Evolutionary conservation across 163 green algal species (phyloP).

Genomic region (Chlamydomonas reinhardtii): DNA sequence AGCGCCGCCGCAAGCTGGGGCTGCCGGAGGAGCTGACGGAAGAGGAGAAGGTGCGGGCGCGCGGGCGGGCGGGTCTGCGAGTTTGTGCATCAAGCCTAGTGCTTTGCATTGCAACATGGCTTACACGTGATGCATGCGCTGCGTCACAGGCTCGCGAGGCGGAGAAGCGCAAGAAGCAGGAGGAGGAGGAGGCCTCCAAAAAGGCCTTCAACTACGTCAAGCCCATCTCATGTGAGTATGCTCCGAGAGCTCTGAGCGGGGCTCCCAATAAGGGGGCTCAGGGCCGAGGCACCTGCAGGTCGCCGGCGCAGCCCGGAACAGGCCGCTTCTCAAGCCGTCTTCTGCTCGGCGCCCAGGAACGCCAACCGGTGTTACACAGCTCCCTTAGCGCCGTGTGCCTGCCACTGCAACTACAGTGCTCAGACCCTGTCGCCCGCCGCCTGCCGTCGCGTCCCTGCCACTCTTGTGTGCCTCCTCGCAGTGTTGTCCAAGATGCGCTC

Average conservation of each 20-base stretch:
- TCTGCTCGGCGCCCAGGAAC: no score
- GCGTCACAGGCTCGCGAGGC: slow-evolving; percentile 61
- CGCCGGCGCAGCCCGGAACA: no score
- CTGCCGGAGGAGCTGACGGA: slow-evolving; percentile 93
- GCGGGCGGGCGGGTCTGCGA: not conserved
- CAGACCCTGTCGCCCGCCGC: not conserved
- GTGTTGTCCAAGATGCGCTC: slow-evolving; percentile 78
- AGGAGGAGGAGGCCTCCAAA: slow-evolving; percentile 61
- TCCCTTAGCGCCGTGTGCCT: not conserved
- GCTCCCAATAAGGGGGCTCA: no score
- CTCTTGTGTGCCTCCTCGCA: not conserved
- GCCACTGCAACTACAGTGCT: no score
- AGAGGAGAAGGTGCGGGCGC: slow-evolving; percentile 82
- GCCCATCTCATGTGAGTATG: slow-evolving; percentile 67
- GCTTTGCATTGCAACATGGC: no score
- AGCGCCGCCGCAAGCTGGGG: slow-evolving; percentile 87
- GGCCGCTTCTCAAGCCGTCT: no score
- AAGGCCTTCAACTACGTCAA: slow-evolving; percentile 72
- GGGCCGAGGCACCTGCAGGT: no score
- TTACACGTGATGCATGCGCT: no score
- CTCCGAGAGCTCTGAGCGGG: no score
- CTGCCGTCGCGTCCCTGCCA: no score
- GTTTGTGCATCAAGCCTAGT: no score
- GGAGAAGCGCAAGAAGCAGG: slow-evolving; percentile 63
- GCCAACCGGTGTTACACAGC: no score